Base-by-base conservation (phyloP, 2,329 filamentous ascomycete genomes). In the Hypoxylon sp. region DNA sequence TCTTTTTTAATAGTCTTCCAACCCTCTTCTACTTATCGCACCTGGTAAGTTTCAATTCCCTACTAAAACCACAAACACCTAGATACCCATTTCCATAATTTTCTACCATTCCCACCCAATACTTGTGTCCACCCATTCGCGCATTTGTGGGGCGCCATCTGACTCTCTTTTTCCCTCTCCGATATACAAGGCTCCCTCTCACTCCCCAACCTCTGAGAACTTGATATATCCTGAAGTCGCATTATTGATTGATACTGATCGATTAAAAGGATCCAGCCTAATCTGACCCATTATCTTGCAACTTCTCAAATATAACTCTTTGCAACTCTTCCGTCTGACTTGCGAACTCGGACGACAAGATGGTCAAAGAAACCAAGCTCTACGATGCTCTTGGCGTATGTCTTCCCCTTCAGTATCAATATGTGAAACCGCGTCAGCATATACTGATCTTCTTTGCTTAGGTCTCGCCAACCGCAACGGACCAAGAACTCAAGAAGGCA, bases 401-500 rank as follows among this genome's bases (percentile, higher is more conserved):
- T 84, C 60, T 50, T 13, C 37, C 33, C 42, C 30, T 48, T 46
- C 33, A 17, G 27, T 27, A 54, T 57, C 46, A 27, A 48, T 44
- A 59, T 11, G 11, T n/a, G 11, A 35, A 17, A 22, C 22, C 17
- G 17, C 30, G 44, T 14, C 56, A 54, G 40, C 25, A 20, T 35
- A 33, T 14, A 20, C 61, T 73, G 66, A 80, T 77, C 57, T 6
- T 33, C 37, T 63, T 30, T 37, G 56, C 42, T 46, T 73, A 97
- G 93, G 92, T 97, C 74, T 73, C 92, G 76, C 91, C 93, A 72
- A 90, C 88, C 77, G 93, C 92, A 73, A 91, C 91, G 66, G 95
- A 98, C 77, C 85, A 91, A 74, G 92, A 98, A 82, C 85, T 99
- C 73, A 98, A 96, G 86, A 94, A 95, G 78, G 94, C 91, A 75